Percentiles rank a stretch among this genome's conserved stretches.
Conservation (phyloP, 371 early-diverging fungal species). For the Mortierella sp. region DNA sequence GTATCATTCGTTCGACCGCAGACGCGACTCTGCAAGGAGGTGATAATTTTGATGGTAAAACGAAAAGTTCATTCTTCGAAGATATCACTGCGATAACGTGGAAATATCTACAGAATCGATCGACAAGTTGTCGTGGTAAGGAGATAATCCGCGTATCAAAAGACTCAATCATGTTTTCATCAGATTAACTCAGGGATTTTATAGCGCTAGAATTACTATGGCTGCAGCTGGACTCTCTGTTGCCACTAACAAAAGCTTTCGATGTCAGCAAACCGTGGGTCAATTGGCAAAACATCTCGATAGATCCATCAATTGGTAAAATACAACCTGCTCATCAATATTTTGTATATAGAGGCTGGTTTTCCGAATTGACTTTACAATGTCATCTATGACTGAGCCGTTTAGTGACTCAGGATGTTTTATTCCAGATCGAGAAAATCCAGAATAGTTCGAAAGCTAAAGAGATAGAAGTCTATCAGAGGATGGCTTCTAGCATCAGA, state of each 20-base stretch:
- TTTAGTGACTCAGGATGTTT: not conserved
- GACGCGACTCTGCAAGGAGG: not conserved
- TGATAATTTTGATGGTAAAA: not conserved
- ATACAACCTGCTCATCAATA: not conserved
- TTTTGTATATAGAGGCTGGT: too few species aligned
- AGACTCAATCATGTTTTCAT: not conserved
- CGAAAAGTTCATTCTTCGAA: not conserved
- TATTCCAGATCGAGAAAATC: slow-evolving; percentile 2
- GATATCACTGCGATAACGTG: not conserved
- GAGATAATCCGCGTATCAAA: not conserved
- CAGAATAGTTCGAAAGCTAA: not conserved
- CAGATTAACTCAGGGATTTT: not conserved
- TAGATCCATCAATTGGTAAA: not conserved
- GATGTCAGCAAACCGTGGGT: not conserved
- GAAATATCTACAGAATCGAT: not conserved
- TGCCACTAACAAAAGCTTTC: not conserved
- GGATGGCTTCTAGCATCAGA: not conserved
- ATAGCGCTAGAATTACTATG: not conserved
- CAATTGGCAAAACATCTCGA: not conserved
- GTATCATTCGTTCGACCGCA: not conserved
- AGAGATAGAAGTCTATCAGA: not conserved
- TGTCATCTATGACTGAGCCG: too few species aligned
- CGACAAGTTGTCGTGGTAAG: not conserved
- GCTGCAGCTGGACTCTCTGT: not conserved
- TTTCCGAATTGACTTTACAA: not conserved